Evolutionary conservation across 2,329 filamentous ascomycete species (phyloP).

Genomic region (Tolypocladium paradoxum): DNA sequence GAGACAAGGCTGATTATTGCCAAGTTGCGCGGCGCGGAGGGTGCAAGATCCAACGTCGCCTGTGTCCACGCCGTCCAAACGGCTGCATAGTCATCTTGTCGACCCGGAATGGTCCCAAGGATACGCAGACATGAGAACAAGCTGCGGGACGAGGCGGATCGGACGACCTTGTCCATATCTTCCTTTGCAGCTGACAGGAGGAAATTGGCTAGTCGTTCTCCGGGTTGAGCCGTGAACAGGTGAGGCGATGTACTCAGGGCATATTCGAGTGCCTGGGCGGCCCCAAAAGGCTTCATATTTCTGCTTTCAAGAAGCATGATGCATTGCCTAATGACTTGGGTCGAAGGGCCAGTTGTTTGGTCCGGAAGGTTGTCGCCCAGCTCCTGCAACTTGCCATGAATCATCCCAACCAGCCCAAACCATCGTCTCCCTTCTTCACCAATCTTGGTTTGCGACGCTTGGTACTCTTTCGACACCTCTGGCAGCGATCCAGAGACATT

Average conservation of each 20-base stretch:
- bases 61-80: conserved; percentile 36
- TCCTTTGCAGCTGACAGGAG: conserved; percentile 41
- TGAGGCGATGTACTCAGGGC: conserved; percentile 26
- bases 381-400: conserved; percentile 24
- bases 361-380: conserved; percentile 12
- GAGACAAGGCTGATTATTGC: conserved; percentile 37
- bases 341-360: conserved; percentile 18
- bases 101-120: conserved; percentile 33
- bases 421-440: conserved; percentile 57
- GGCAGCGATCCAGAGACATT: conserved; percentile 66
- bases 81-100: conserved; percentile 22
- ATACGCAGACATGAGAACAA: conserved; percentile 55
- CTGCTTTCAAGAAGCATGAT: conserved; percentile 34
- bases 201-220: conserved; percentile 27
- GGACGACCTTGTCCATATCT: conserved; percentile 46
- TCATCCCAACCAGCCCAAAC: conserved; percentile 44
- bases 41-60: conserved; percentile 24
- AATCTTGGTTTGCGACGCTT: conserved; percentile 59
- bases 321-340: conserved; percentile 19
- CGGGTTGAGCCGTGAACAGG: conserved; percentile 25
- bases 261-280: conserved; percentile 34
- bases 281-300: conserved; percentile 47
- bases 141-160: conserved; percentile 57
- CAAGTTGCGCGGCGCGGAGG: conserved; percentile 11
- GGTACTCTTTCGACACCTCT: conserved; percentile 69